These are phyloP conservation scores for Desmodesmus armatus DNA, from an alignment of 139 green algal species.

Conservation along the genomic window DNA sequence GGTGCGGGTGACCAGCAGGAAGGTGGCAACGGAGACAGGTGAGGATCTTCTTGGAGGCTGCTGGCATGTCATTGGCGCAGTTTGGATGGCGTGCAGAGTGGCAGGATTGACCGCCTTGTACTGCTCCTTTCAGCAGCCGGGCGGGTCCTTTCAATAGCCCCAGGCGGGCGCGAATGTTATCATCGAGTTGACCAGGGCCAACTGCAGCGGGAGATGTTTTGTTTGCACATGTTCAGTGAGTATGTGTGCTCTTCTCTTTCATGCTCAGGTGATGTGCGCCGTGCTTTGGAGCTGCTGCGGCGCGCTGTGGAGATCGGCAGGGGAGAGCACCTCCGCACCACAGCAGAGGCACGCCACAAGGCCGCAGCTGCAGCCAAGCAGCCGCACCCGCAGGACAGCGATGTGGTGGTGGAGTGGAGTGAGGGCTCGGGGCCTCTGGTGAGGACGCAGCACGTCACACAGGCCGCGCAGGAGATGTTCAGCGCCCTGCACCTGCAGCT, in stretches of 20 bases:
- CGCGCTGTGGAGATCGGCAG: conserved; percentile 52
- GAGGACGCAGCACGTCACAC: conserved; percentile 30
- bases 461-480: conserved; percentile 53
- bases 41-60: not conserved
- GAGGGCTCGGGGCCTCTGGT: not conserved
- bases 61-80: too few relatives aligned
- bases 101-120: too few relatives aligned
- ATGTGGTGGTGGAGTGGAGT: conserved; percentile 12
- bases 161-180: too few relatives aligned
- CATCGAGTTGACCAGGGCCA: too few relatives aligned
- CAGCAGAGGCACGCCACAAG: conserved; percentile 22
- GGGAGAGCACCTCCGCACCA: conserved; percentile 17
- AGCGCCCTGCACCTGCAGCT: conserved; percentile 73
- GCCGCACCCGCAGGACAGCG: conserved; percentile 20
- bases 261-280: conserved; percentile 77
- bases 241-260: not conserved
- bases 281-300: conserved; percentile 78
- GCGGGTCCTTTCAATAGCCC: too few relatives aligned
- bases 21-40: conserved; percentile 66
- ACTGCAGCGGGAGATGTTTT: too few relatives aligned
- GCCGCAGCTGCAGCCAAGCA: not conserved
- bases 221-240: too few relatives aligned
- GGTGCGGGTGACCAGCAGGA: conserved; percentile 63
- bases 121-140: too few relatives aligned
- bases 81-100: too few relatives aligned